Evolutionary conservation across 805 yeast genomes (phyloP).

Genomic region (Schizosaccharomyces osmophilus): DNA sequence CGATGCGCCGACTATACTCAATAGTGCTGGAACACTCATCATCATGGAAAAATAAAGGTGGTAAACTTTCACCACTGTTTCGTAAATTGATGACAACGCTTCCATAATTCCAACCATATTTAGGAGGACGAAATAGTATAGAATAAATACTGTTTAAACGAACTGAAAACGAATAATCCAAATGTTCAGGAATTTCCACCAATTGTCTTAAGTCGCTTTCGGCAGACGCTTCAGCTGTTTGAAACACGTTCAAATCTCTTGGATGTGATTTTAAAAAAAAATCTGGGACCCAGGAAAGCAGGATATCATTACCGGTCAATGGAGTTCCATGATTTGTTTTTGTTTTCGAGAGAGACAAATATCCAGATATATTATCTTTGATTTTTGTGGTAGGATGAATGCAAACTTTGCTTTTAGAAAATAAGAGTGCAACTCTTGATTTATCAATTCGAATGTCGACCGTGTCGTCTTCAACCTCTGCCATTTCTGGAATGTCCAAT

Average conservation of each 20-base stretch:
- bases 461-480: not conserved
- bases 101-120: constrained; percentile 80
- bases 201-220: constrained; percentile 20
- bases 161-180: constrained; percentile 37
- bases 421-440: not conserved
- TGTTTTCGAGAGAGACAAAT: constrained; percentile 37
- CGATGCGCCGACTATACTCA: constrained; percentile 31
- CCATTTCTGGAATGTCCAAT: not conserved
- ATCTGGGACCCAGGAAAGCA: constrained; percentile 41
- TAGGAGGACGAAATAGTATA: constrained; percentile 61
- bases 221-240: constrained; percentile 22
- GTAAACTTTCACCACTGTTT: constrained; percentile 36
- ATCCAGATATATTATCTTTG: constrained; percentile 61
- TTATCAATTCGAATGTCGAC: not conserved
- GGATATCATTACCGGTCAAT: constrained; percentile 25
- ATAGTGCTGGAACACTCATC: constrained; percentile 57
- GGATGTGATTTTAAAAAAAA: not conserved
- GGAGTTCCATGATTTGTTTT: constrained; percentile 15
- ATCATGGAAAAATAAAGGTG: constrained; percentile 81
- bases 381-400: constrained; percentile 51
- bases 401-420: constrained; percentile 27
- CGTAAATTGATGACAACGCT: constrained; percentile 52
- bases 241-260: constrained; percentile 18
- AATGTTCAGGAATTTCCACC: constrained; percentile 2
- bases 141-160: constrained; percentile 42